Evolutionary conservation across 176 grass and related monocot genomes (phyloP).

Genomic region (Oropetium thomaeum): DNA sequence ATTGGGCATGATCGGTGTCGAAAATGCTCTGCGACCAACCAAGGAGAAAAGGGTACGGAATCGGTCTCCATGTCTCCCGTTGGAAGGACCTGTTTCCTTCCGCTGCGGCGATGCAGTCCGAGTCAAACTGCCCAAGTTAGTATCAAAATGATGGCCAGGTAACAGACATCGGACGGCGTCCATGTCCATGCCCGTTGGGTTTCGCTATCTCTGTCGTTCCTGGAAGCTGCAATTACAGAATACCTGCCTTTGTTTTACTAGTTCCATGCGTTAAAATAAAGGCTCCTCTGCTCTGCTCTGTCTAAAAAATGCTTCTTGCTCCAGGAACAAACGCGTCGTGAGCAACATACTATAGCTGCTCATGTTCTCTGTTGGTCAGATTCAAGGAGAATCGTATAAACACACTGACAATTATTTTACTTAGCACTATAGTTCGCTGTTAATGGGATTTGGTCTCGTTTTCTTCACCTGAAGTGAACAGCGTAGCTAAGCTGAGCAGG

Average conservation of each 20-base stretch:
- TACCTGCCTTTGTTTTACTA: background rate
- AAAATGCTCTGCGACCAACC: background rate
- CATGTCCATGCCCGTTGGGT: background rate
- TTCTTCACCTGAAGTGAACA: background rate
- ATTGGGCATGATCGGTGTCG: background rate
- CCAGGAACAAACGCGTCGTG: background rate
- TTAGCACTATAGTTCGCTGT: background rate
- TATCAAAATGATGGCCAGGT: background rate
- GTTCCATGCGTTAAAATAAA: background rate
- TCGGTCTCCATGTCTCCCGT: background rate
- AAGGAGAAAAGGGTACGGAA: slow-evolving; percentile 2
- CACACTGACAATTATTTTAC: background rate
- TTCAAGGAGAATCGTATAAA: background rate
- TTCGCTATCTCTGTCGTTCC: background rate
- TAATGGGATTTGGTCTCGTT: background rate
- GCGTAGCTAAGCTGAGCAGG: no score
- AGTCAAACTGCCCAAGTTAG: background rate
- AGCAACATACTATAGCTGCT: background rate
- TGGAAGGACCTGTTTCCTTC: background rate
- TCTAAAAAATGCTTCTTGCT: background rate
- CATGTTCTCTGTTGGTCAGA: background rate
- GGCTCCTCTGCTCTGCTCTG: background rate
- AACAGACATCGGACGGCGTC: background rate
- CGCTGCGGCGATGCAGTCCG: background rate
- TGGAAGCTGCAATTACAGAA: slow-evolving; percentile 1